Conservation (phyloP, 306 rosid genomes). For the Nissolia schottii region DNA sequence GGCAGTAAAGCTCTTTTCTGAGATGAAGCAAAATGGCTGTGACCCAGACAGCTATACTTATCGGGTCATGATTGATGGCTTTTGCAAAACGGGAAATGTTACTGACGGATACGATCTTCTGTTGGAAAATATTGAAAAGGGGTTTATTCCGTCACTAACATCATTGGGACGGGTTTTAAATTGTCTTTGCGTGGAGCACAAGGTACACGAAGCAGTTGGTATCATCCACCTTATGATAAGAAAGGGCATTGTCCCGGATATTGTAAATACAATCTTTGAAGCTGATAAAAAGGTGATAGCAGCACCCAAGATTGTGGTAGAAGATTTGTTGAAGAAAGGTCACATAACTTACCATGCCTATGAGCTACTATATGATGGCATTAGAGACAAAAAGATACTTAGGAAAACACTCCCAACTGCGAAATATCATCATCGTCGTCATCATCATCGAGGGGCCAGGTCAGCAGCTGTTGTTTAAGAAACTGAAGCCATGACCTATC, state of each 20-base stretch:
- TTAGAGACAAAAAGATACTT: constrained; percentile 61
- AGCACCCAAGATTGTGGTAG: constrained; percentile 89
- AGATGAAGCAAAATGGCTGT: constrained; percentile 51
- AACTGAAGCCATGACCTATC: not conserved
- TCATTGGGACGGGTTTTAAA: constrained; percentile 80
- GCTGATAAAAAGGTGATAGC: constrained; percentile 78
- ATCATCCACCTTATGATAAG: constrained; percentile 71
- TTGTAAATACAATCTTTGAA: constrained; percentile 69
- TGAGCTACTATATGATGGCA: constrained; percentile 75
- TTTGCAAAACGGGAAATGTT: constrained; percentile 67
- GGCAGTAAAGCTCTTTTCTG: constrained; percentile 53
- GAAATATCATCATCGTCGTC: constrained; percentile 23
- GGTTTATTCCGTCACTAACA: constrained; percentile 57
- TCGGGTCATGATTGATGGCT: constrained; percentile 75
- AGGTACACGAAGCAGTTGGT: constrained; percentile 65
- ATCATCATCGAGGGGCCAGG: constrained; percentile 23
- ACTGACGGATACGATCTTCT: constrained; percentile 57
- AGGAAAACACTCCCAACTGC: constrained; percentile 34
- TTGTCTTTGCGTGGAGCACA: constrained; percentile 65
- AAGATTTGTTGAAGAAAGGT: constrained; percentile 77
- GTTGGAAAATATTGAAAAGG: constrained; percentile 53
- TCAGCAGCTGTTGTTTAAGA: constrained; percentile 23
- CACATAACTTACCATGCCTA: constrained; percentile 72
- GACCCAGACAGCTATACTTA: constrained; percentile 69
- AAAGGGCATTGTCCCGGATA: constrained; percentile 71